Conservation (phyloP, 2,329 filamentous ascomycete species). For the Trichophyton schoenleinii region DNA sequence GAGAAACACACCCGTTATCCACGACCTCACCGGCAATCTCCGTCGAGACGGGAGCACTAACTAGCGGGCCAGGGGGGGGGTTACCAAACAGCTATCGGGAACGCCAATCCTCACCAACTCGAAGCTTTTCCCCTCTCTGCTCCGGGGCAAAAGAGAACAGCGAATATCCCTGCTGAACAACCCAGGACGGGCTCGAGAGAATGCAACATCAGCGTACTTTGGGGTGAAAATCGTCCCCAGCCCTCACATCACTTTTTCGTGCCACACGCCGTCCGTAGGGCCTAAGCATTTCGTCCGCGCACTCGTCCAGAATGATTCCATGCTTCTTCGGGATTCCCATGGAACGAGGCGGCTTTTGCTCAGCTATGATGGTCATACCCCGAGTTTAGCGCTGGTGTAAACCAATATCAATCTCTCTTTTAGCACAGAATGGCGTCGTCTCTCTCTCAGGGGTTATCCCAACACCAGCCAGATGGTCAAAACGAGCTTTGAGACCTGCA, state of each 20-base stretch:
- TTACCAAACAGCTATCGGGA: not conserved
- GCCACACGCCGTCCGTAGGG: not conserved
- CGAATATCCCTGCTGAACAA: not conserved
- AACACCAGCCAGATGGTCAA: not conserved
- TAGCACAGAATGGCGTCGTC: not conserved
- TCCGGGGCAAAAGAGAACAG: not conserved
- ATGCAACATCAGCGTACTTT: not conserved
- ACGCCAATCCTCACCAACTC: not conserved
- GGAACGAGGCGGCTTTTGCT: not conserved
- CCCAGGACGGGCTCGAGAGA: not conserved
- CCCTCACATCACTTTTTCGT: not conserved
- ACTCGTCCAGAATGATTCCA: not conserved
- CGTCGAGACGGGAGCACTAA: not conserved
- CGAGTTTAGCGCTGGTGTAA: not conserved
- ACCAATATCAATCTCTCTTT: not conserved
- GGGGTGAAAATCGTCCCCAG: not conserved
- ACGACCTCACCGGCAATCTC: not conserved
- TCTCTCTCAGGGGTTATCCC: not conserved
- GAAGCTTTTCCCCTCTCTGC: not conserved
- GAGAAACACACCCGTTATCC: not conserved
- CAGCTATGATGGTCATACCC: not conserved
- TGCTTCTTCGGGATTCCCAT: not conserved
- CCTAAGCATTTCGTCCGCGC: not conserved
- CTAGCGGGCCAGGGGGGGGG: not conserved
- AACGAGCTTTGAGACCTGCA: constrained; percentile 3